Base-by-base conservation (phyloP, 164 flowering plant genomes). In the Nelumbo lutea region DNA sequence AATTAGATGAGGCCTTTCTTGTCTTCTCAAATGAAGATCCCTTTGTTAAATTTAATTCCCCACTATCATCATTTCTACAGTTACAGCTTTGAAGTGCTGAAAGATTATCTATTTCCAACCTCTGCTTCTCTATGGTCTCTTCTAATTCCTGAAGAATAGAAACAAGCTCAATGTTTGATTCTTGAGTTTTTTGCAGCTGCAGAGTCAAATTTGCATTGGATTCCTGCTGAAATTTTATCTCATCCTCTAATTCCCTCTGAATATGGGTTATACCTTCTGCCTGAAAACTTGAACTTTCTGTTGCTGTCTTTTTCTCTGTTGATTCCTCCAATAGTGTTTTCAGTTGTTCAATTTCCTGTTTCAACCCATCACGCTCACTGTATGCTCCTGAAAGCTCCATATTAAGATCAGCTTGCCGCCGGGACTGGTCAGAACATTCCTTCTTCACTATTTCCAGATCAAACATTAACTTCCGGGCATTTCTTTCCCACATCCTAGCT, bases 401-500 rank as follows among this genome's bases (percentile, higher is more conserved):
- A 13, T 77, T 83, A 62, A 84, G 65, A 79, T 76, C 82, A 43
- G 73, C 78, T 57, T 77, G 84, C 39, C 65, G 83, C 70, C 79
- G 83, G 9, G 95, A 85, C 65, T 86, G 88, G 51, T 82, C 87
- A 10, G 83, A 77, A 65, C 79, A 78, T 61, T 88, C 93, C 62
- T 80, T 81, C 81, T 72, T 87, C 65, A 83, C 44, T 13, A 74
- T 56, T 13, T 88, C 97, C 73, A 88, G 65, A 79, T 93, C 98
- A 65, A 78, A 45, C 85, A 81, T 82, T 67, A 86, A 64, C 71
- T 89, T 93, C 70, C 80, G 73, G 2, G 96, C 85, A 76, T 89
- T 86, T 77, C 88, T 83, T 74, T 89, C 96, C 97, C 98, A 91
- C 89, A 85, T 88, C 70, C 76, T 85, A 46, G 93, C 87, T 73